A percentile compares a stretch with the other conserved stretches of the same genome.
phyloP scores from a whole-genome alignment of 257 asterid genomes.

The Buddleja alternifolia region DNA sequence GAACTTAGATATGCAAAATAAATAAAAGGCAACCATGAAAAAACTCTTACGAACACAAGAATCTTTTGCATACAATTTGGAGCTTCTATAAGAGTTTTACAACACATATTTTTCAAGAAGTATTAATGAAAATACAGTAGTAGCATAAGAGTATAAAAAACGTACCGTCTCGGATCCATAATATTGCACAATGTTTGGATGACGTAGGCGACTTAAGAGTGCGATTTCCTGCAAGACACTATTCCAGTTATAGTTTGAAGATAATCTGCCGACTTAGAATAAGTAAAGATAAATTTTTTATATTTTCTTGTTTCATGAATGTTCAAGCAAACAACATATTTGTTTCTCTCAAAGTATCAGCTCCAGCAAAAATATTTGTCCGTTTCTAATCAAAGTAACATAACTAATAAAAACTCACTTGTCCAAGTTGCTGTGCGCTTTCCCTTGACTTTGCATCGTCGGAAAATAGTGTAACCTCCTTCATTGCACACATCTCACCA shows the following conservation, averaged over 20 bases:
- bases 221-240: slow-evolving; percentile 55
- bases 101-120: slow-evolving; percentile 2
- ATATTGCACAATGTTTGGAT: slow-evolving; percentile 74
- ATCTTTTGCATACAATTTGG: slow-evolving; percentile 6
- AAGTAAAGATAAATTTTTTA: not conserved
- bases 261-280: not conserved
- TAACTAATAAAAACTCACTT: slow-evolving; percentile 39
- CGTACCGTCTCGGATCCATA: slow-evolving; percentile 69
- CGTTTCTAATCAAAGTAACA: slow-evolving; percentile 8
- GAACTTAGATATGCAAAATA: slow-evolving; percentile 2
- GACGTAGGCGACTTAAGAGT: slow-evolving; percentile 58
- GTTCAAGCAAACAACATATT: not conserved
- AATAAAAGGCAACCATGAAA: slow-evolving; percentile 12
- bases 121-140: slow-evolving; percentile 7
- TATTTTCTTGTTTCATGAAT: not conserved
- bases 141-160: slow-evolving; percentile 24
- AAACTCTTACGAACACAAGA: slow-evolving; percentile 7
- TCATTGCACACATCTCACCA: slow-evolving; percentile 85
- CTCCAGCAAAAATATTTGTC: slow-evolving; percentile 2
- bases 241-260: slow-evolving; percentile 20
- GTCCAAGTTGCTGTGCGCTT: slow-evolving; percentile 57
- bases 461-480: slow-evolving; percentile 61
- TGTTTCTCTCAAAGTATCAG: slow-evolving; percentile 13
- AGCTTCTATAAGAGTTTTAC: slow-evolving; percentile 2
- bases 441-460: slow-evolving; percentile 60